phyloP scores from a whole-genome alignment of 2,329 filamentous ascomycete species.

The Cytospora piceicola region DNA sequence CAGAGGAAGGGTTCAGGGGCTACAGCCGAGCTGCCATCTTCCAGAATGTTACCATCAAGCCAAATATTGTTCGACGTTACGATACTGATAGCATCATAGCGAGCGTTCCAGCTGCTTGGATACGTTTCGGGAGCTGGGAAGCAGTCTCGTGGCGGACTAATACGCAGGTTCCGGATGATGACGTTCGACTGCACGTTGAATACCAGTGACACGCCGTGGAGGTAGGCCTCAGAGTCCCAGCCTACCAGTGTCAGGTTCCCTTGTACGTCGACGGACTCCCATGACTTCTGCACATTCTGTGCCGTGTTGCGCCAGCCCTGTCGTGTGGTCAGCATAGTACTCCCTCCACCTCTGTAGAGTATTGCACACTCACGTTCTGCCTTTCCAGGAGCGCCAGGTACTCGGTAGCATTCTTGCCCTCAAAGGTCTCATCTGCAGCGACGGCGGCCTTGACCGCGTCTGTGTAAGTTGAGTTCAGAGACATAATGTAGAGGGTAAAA shows the following conservation, averaged over 20 bases:
- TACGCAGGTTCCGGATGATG: conserved; percentile 20
- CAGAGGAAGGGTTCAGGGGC: conserved; percentile 13
- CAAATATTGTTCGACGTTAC: conserved; percentile 14
- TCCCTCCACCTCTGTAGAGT: no score
- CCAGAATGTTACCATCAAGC: conserved; percentile 19
- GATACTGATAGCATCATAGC: conserved; percentile 15
- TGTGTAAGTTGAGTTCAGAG: conserved; percentile 14
- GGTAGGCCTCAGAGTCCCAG: conserved; percentile 13
- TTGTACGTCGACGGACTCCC: conserved; percentile 15
- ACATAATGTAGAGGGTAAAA: conserved; percentile 16
- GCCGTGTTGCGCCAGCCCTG: conserved; percentile 19
- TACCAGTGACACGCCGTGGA: conserved; percentile 15
- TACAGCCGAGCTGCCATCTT: conserved; percentile 9
- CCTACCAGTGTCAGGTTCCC: conserved; percentile 16
- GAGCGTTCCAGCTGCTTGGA: conserved; percentile 18
- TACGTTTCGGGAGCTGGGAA: conserved; percentile 16
- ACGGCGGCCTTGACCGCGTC: conserved; percentile 16
- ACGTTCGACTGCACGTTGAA: conserved; percentile 18
- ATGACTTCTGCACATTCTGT: conserved; percentile 18
- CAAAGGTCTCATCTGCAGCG: conserved; percentile 8
- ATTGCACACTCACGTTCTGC: conserved; percentile 9
- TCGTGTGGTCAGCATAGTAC: not conserved
- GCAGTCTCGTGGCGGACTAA: conserved; percentile 15
- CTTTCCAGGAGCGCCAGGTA: conserved; percentile 11
- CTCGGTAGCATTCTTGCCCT: conserved; percentile 15